Conservation (phyloP, 768 basidiomycete genomes). For the Hygrocybe coccinea region DNA sequence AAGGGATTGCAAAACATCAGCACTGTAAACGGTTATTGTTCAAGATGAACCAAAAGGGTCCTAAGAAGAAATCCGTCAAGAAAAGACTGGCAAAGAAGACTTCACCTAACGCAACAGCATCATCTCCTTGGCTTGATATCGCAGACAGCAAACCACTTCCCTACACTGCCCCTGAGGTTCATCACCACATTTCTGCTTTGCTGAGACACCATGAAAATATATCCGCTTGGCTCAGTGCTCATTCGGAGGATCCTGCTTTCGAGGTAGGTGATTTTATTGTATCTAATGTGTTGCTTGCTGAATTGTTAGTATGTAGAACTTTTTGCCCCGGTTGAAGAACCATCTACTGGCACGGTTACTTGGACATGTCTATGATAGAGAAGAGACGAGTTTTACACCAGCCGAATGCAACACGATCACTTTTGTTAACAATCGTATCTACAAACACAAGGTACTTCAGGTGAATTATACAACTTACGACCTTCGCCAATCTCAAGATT, state of each 20-base stretch:
- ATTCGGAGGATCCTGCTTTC: slow-evolving; percentile 3
- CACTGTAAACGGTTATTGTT: slow-evolving; percentile 8
- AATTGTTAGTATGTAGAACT: slow-evolving; percentile 4
- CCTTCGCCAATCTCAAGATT: slow-evolving; percentile 19
- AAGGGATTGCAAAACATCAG: slow-evolving; percentile 23
- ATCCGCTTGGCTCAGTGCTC: neutral
- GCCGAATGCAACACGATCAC: slow-evolving; percentile 11
- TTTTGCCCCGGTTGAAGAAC: neutral
- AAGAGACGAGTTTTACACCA: slow-evolving; percentile 13
- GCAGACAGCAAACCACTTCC: neutral
- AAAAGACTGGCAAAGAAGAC: neutral
- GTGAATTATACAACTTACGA: slow-evolving; percentile 33
- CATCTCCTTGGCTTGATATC: neutral
- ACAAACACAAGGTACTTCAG: slow-evolving; percentile 11
- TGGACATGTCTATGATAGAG: slow-evolving; percentile 11
- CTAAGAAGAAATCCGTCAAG: neutral
- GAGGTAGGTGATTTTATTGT: neutral
- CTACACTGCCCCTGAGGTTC: slow-evolving; percentile 1
- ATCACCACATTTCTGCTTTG: slow-evolving; percentile 24
- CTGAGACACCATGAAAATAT: slow-evolving; percentile 1
- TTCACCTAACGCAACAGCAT: too few relatives aligned
- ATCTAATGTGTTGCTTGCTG: neutral
- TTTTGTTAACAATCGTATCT: slow-evolving; percentile 25
- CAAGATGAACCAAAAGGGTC: neutral
- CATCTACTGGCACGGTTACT: neutral